These are phyloP conservation scores for Nakataea oryzae DNA, from an alignment of 2,329 filamentous ascomycete genomes.

Conservation along the genomic window DNA sequence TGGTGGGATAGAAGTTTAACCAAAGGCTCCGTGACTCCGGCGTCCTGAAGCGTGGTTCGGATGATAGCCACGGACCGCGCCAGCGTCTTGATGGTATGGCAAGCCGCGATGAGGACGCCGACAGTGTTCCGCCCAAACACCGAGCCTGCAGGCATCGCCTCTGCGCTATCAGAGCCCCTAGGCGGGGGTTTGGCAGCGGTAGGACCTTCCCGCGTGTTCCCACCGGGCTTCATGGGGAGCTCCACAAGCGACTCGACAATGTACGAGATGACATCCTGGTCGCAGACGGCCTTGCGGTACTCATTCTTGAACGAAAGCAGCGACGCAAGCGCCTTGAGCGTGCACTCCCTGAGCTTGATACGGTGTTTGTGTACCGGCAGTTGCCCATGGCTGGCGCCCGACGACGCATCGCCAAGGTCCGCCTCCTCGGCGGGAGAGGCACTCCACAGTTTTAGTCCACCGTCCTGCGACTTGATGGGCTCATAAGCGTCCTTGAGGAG, in stretches of 20 bases:
- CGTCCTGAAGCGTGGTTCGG: conserved; percentile 78
- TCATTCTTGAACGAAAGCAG: conserved; percentile 73
- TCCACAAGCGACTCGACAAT: conserved; percentile 68
- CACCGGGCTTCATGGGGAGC: conserved; percentile 41
- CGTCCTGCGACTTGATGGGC: conserved; percentile 21
- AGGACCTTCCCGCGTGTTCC: conserved; percentile 1
- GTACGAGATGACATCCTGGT: conserved; percentile 69
- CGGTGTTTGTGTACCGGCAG: conserved; percentile 54
- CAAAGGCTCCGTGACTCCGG: conserved; percentile 67
- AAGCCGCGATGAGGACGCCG: conserved; percentile 73
- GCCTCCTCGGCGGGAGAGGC: conserved; percentile 10
- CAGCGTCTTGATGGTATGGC: conserved; percentile 69
- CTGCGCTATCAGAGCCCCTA: conserved; percentile 20
- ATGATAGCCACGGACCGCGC: conserved; percentile 77
- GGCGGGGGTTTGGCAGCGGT: background rate
- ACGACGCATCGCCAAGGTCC: conserved; percentile 2
- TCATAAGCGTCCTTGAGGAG: conserved; percentile 42
- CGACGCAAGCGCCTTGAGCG: conserved; percentile 71
- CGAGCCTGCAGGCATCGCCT: conserved; percentile 17
- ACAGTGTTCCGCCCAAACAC: conserved; percentile 65
- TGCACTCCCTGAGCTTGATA: conserved; percentile 65
- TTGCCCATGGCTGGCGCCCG: conserved; percentile 43
- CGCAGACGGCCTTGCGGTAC: conserved; percentile 72
- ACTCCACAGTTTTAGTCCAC: conserved; percentile 24
- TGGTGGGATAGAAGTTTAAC: conserved; percentile 65